Base-by-base conservation (phyloP, 371 early-diverging fungal genomes). In the Quaeritorhiza haematococci region DNA sequence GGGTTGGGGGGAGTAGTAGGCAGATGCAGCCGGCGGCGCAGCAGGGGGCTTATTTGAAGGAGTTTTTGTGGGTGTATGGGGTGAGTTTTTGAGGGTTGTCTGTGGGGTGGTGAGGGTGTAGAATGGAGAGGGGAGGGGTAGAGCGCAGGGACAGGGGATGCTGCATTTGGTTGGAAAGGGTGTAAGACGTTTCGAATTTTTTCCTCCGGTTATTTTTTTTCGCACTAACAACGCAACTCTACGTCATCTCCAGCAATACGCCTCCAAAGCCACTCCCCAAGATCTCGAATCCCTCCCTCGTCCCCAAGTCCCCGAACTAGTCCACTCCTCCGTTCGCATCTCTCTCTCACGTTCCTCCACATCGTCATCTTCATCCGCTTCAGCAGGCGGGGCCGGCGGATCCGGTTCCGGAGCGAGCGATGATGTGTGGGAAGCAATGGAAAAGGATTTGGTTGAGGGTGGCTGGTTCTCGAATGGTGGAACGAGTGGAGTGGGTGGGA, bases 1-100 rank as follows among this genome's bases (percentile, higher is more conserved):
- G n/a, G n/a, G n/a, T n/a, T n/a, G n/a, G n/a, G n/a, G n/a, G n/a
- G n/a, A n/a, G n/a, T n/a, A n/a, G n/a, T n/a, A n/a, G n/a, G n/a
- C n/a, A n/a, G n/a, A n/a, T n/a, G 28, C 90, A 91, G 53, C 67
- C 84, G 1, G 67, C 84, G 0, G 73, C 79, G 13, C 84, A 85
- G 53, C 92, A 92, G 63, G 69, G 77, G 1, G 75, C 84, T 0
- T 88, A 89, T 67, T 70, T 89, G 55, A 74, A 79, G 38, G 90
- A 92, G 54, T 90, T 92, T 54, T 53, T 90, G 49, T 84, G 79
- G 55, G 83, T 89, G 19, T 92, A 88, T 64, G 78, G 84, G 67
- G n/a, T 44, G 8, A n/a, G n/a, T n/a, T n/a, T n/a, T n/a, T n/a
- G n/a, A n/a, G n/a, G n/a, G n/a, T n/a, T n/a, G n/a, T n/a, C n/a